Base-by-base conservation (phyloP, 1,284 basidiomycete genomes). In the Amylostereum areolatum region DNA sequence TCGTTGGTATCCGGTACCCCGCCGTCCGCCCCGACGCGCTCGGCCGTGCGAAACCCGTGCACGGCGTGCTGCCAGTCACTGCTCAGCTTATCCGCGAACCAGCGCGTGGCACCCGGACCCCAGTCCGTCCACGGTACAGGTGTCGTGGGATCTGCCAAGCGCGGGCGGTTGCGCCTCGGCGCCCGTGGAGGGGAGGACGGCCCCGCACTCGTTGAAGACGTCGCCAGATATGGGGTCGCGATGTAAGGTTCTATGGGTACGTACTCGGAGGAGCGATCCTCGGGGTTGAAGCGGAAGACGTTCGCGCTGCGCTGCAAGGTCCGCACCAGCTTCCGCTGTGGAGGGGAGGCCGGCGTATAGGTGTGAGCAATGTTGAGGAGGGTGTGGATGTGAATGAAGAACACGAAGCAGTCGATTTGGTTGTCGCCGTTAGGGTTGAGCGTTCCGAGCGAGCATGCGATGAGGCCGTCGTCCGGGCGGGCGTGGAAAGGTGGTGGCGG, bases 51-150 rank as follows among this genome's bases (percentile, higher is more conserved):
- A 46, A 73, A 62, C 1, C 77, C 78, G 53, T 75, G 74, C 11
- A 77, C 65, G 9, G 77, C 72, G 54, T 77, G 74, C 54, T 78
- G 72, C 75, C 77, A 79, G 54, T 77, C 73, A 32, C 50, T 51
- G 57, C 64, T 70, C 39, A 73, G 55, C 47, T 62, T 62, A 55
- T 75, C 73, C 46, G 66, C 64, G 53, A 78, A 78, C 75, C 76
- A 77, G 4, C 77, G 68, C 6, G 77, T 77, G 55, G 65, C 71
- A 32, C 60, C 55, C 1, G 74, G 74, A 6, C 77, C 78, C 77
- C 78, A 79, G 5, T 64, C 57, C 6, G 69, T 63, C 76, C 77
- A 79, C 3, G 67, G 66, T 34, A 75, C 44, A 32, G 40, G 36
- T 29, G 37, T 43, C 31, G 34, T 36, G 18, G 18, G 18, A 18